phyloP scores from a whole-genome alignment of 169 alveolate species.

The Plasmodium relictum region DNA sequence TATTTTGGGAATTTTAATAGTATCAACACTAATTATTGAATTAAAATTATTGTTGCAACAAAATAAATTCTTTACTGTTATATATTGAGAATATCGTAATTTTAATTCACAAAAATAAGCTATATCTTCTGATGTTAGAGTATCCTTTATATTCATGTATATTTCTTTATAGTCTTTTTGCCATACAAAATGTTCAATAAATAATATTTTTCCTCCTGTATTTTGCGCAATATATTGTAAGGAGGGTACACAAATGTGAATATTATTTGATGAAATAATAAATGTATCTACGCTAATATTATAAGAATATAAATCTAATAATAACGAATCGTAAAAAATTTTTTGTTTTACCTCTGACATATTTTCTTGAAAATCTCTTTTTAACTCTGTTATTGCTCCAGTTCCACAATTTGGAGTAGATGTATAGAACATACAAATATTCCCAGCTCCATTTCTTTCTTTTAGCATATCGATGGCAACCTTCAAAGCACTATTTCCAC shows the following conservation, averaged over 20 bases:
- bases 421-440: conserved; percentile 82
- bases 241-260: conserved; percentile 55
- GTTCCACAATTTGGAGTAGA: conserved; percentile 83
- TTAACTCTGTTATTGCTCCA: conserved; percentile 76
- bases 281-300: conserved; percentile 67
- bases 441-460: conserved; percentile 79
- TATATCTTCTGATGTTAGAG: conserved; percentile 63
- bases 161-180: conserved; percentile 72
- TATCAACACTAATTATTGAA: conserved; percentile 77
- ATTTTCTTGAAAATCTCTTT: conserved; percentile 32
- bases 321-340: conserved; percentile 54
- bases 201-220: conserved; percentile 81
- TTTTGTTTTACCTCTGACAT: conserved; percentile 54
- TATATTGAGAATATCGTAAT: conserved; percentile 78
- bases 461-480: conserved; percentile 80
- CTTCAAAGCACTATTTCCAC: conserved; percentile 82
- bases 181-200: conserved; percentile 38
- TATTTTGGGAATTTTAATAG: conserved; percentile 81
- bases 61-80: conserved; percentile 76
- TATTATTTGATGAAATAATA: conserved; percentile 57
- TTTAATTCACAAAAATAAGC: conserved; percentile 85
- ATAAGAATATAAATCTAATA: conserved; percentile 54
- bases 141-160: conserved; percentile 71
- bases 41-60: conserved; percentile 82
- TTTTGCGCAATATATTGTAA: conserved; percentile 75